Evolutionary conservation across 2,329 filamentous ascomycete genomes (phyloP).

Genomic region (Balansia obtecta): DNA sequence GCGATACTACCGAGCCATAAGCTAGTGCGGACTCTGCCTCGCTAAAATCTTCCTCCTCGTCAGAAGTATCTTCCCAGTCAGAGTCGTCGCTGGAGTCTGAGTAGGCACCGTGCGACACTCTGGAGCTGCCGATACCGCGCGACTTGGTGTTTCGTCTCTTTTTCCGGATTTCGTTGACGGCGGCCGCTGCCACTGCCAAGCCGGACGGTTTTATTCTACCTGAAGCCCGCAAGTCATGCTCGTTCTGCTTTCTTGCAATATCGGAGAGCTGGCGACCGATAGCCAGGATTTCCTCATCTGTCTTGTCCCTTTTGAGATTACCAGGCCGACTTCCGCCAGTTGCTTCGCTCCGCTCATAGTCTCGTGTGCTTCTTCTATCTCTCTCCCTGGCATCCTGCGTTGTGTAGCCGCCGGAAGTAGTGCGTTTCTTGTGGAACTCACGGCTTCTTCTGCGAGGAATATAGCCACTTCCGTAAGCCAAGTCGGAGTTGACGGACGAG

Average conservation of each 20-base stretch:
- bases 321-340: conserved; percentile 1
- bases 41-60: conserved; percentile 25
- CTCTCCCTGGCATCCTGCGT: background rate
- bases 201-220: conserved; percentile 17
- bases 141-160: conserved; percentile 21
- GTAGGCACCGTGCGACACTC: conserved; percentile 20
- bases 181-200: conserved; percentile 26
- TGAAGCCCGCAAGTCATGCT: conserved; percentile 32
- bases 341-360: background rate
- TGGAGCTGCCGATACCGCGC: conserved; percentile 30
- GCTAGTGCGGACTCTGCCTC: conserved; percentile 29
- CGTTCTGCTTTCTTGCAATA: conserved; percentile 38
- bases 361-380: background rate
- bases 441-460: conserved; percentile 27
- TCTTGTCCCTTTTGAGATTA: conserved; percentile 22
- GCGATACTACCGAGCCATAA: conserved; percentile 19
- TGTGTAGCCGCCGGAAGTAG: conserved; percentile 1
- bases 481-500: conserved; percentile 54
- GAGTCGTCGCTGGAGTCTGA: conserved; percentile 29
- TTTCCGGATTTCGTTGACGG: conserved; percentile 29
- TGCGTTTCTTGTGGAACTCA: conserved; percentile 10
- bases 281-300: conserved; percentile 45
- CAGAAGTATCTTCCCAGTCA: conserved; percentile 46
- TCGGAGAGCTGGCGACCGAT: conserved; percentile 42
- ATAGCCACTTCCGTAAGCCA: conserved; percentile 54